Evolutionary conservation across 2,329 filamentous ascomycete species (phyloP), one percentile per base, ranked within the genome.

Genomic region (Dothistroma septosporum): DNA sequence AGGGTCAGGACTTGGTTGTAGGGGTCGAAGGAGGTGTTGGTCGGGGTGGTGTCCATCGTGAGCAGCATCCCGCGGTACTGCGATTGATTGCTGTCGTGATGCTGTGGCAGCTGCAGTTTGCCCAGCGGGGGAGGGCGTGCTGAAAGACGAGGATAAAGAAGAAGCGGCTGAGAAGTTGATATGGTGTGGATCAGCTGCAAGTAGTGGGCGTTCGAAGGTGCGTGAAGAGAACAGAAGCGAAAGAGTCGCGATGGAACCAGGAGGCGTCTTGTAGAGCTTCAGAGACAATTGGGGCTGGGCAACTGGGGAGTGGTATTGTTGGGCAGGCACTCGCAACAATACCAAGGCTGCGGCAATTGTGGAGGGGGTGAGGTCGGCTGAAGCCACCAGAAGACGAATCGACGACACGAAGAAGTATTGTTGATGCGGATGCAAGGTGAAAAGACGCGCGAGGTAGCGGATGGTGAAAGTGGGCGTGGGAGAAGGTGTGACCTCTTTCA

Each of bases 1-100:
- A 87, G 70, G 44, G 73, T 80, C 69, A 88, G 69, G 46, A 70
- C 72, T 69, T 87, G 84, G 44, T 67, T 74, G 70, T 77, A 83
- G 0, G 81, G 79, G 66, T 86, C 76, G 72, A 83, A 83, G 53
- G 68, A 66, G 35, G 55, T 61, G 57, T 68, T 68, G 24, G 59
- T 54, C 44, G 52, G 41, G 14, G 32, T 28, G n/a, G 28, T 52
- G 49, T 35, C 33, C 54, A 54, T 54, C 35, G 49, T 48, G 58
- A 37, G 22, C 55, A 58, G 49, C 59, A 53, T 37, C 59, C 19
- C 32, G 35, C 19, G 55, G 14, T n/a, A 48, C 14, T 35, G 10
- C n/a, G 32, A 16, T 61, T 57, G 53, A 48, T 65, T 48, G 59
- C 47, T 61, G 59, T 33, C 52, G 54, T 46, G 28, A 53, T 41